Evolutionary conservation across 2,329 filamentous ascomycete species (phyloP).

Genomic region (Triangularia verruculosa): DNA sequence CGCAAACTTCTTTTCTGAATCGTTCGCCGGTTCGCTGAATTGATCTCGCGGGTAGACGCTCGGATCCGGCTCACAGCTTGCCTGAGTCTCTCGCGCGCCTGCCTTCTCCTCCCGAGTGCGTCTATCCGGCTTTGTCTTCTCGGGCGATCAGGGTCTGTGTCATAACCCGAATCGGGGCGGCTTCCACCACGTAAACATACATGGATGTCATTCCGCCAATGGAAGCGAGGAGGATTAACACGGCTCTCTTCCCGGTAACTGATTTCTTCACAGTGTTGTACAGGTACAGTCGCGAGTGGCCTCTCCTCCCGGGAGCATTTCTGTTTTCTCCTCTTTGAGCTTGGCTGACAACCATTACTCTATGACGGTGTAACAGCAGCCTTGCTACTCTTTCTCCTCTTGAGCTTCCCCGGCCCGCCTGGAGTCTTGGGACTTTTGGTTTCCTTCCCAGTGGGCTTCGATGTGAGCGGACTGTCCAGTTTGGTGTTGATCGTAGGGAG

Average conservation of each 20-base stretch:
- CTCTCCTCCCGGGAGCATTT: neutral
- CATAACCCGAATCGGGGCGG: neutral
- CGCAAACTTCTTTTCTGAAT: neutral
- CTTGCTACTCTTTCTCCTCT: constrained; percentile 51
- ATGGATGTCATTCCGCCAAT: neutral
- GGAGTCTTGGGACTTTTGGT: constrained; percentile 46
- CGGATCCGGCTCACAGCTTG: neutral
- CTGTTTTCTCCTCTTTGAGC: neutral
- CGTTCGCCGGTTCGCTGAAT: neutral
- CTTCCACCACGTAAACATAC: neutral
- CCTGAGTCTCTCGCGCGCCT: neutral
- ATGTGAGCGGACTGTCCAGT: constrained; percentile 36
- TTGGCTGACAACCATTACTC: neutral
- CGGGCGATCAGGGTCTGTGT: neutral
- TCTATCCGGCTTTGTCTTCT: neutral
- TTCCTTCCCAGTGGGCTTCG: constrained; percentile 35
- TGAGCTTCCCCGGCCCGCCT: constrained; percentile 37
- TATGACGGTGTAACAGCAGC: constrained; percentile 32
- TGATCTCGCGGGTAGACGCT: neutral
- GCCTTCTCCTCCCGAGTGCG: neutral
- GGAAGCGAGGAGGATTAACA: too few relatives aligned
- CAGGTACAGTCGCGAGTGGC: neutral
- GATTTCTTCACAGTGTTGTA: neutral
- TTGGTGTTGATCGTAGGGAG: constrained; percentile 41
- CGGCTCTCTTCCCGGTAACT: too few relatives aligned